phyloP scores from a whole-genome alignment of 768 basidiomycete species.

The Kwoniella sp. region DNA sequence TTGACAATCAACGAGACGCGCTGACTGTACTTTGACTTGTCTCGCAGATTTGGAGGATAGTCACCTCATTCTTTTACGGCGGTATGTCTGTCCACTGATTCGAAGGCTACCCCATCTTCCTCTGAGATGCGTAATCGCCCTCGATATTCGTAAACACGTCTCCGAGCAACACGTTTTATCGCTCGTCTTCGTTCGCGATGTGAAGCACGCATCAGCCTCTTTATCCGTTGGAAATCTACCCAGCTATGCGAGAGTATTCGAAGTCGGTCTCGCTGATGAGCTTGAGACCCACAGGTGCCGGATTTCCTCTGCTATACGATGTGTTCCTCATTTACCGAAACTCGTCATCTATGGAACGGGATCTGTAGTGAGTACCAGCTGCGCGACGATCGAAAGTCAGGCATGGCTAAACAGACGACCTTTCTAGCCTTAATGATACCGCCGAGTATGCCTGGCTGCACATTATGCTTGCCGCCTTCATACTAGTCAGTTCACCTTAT shows the following conservation, averaged over 20 bases:
- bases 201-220: too few relatives aligned
- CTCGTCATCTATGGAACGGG: slow-evolving; percentile 46
- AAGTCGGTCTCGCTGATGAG: neutral
- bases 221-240: too few relatives aligned
- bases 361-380: slow-evolving; percentile 45
- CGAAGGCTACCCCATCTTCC: neutral
- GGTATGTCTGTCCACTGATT: slow-evolving; percentile 25
- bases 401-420: neutral
- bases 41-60: slow-evolving; percentile 48
- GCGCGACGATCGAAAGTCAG: neutral
- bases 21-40: neutral
- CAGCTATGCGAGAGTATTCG: too few relatives aligned
- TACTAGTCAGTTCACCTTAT: slow-evolving; percentile 33
- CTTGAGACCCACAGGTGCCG: slow-evolving; percentile 29
- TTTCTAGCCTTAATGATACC: slow-evolving; percentile 37
- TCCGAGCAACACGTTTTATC: too few relatives aligned
- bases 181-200: too few relatives aligned
- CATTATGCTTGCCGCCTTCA: slow-evolving; percentile 44
- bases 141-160: too few relatives aligned
- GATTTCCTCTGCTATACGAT: slow-evolving; percentile 54
- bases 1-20: too few relatives aligned
- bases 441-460: slow-evolving; percentile 54
- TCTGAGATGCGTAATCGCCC: too few relatives aligned
- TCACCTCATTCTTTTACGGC: slow-evolving; percentile 54
- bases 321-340: slow-evolving; percentile 56